Evolutionary conservation across 331 rosid genomes (phyloP), one percentile per base, ranked within the genome.

Genomic region (Cydonia oblonga): DNA sequence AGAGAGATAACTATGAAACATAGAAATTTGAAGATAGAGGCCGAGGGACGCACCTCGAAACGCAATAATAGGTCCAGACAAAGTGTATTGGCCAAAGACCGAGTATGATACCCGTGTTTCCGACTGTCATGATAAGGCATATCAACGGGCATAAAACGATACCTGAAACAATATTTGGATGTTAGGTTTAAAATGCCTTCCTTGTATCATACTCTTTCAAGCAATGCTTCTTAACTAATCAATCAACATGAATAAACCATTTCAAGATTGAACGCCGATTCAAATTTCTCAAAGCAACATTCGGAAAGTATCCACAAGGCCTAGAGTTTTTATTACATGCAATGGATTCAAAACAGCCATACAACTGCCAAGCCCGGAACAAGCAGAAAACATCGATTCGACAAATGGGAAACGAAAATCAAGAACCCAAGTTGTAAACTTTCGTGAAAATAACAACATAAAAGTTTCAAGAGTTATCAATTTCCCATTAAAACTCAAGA

Each of bases 41-140:
- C 63, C 67, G 58, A 65, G 72, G 62, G 75, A 69, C 79, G 78
- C 72, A 95, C 99, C 99, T 86, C 75, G 84, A 25, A 78, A 90
- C 70, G 51, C 96, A 81, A 80, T 86, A 88, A 83, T 89, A 95
- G 62, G 92, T 83, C 92, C 91, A 88, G 68, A 82, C 16, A 79
- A 53, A 25, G 81, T 95, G 99, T 11, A 76, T 86, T 10, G 86
- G 78, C 99, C 97, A 95, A 63, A 91, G 96, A 81, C 88, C 96
- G 62, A 95, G 40, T 65, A 90, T 86, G 82, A 91, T 83, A 59
- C 83, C 82, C 20, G 92, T 81, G 81, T 88, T 87, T 76, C 99
- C 99, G 65, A 76, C 56, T 19, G 89, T 83, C 63, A 91, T 82
- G 81, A 90, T 80, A 30, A 91, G 76, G 76, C 99, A 91, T 80